A percentile compares a stretch with the other conserved stretches of the same genome.
phyloP scores from a whole-genome alignment of 768 basidiomycete species.

The Leccinum fibrillosum region DNA sequence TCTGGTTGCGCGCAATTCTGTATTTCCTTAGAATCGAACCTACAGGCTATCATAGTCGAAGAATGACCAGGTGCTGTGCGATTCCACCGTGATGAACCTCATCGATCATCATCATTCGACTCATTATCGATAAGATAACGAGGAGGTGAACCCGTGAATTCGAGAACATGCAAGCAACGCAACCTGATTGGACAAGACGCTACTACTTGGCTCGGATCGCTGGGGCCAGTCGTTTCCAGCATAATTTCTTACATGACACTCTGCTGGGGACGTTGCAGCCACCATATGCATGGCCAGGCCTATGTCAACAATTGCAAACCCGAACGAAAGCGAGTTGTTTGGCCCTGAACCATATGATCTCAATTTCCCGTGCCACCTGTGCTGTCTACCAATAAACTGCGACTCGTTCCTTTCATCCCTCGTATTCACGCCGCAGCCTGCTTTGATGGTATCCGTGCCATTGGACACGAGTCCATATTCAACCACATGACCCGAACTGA shows the following conservation, averaged over 20 bases:
- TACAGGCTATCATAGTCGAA: not conserved
- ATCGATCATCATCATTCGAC: not conserved
- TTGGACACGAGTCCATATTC: constrained; percentile 20
- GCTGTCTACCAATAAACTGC: constrained; percentile 14
- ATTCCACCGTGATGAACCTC: not conserved
- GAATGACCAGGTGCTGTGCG: not conserved
- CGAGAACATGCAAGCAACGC: too few species aligned
- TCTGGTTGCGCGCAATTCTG: not conserved
- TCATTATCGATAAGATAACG: not conserved
- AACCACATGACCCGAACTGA: constrained; percentile 5
- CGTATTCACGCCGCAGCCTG: constrained; percentile 15
- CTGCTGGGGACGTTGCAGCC: not conserved
- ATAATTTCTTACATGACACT: too few species aligned
- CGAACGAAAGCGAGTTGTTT: constrained; percentile 13
- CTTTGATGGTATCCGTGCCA: constrained; percentile 13
- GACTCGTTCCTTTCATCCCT: constrained; percentile 22
- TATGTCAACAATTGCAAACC: constrained; percentile 18
- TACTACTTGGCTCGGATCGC: not conserved
- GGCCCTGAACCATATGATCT: constrained; percentile 29
- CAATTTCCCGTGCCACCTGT: constrained; percentile 16
- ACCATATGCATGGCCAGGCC: too few species aligned
- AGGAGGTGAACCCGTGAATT: not conserved
- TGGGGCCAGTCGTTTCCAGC: not conserved
- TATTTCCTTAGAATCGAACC: not conserved
- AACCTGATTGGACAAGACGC: not conserved